Conservation (phyloP, 177 flowering plant genomes). For the Tripterygium wilfordii region DNA sequence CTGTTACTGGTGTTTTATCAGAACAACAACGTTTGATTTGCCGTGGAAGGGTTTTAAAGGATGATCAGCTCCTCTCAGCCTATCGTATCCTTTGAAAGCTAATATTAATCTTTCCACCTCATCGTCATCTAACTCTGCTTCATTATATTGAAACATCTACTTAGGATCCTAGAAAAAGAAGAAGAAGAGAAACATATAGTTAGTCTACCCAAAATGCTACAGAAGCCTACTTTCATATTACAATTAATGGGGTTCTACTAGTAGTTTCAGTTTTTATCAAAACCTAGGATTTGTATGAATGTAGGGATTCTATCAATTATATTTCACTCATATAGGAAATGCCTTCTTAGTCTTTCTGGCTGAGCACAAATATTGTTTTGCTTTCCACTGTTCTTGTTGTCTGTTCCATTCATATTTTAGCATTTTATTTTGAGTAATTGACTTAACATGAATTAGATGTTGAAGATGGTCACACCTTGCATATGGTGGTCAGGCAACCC, state of each 20-base stretch:
- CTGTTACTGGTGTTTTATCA: slow-evolving; percentile 76
- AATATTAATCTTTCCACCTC: background rate
- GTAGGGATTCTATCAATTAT: too few relatives aligned
- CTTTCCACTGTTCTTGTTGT: background rate
- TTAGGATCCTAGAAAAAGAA: too few relatives aligned
- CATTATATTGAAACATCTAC: too few relatives aligned
- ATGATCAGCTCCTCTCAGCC: slow-evolving; percentile 93
- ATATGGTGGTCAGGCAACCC: slow-evolving; percentile 87
- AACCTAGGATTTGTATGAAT: too few relatives aligned
- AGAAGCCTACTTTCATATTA: too few relatives aligned
- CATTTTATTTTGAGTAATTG: background rate
- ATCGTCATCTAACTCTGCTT: too few relatives aligned
- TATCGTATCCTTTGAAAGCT: slow-evolving; percentile 66
- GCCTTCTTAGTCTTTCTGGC: too few relatives aligned
- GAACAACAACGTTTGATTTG: slow-evolving; percentile 94
- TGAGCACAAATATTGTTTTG: too few relatives aligned
- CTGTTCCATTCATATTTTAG: background rate
- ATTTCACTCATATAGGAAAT: too few relatives aligned
- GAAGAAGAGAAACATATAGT: too few relatives aligned
- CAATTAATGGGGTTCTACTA: background rate
- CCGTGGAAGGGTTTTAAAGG: slow-evolving; percentile 90
- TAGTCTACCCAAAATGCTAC: too few relatives aligned
- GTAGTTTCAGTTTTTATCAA: background rate
- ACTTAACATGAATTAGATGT: slow-evolving; percentile 59
- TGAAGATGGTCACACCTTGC: slow-evolving; percentile 97